phyloP scores from a whole-genome alignment of 2,329 filamentous ascomycete genomes.

The Ilyonectria robusta region DNA sequence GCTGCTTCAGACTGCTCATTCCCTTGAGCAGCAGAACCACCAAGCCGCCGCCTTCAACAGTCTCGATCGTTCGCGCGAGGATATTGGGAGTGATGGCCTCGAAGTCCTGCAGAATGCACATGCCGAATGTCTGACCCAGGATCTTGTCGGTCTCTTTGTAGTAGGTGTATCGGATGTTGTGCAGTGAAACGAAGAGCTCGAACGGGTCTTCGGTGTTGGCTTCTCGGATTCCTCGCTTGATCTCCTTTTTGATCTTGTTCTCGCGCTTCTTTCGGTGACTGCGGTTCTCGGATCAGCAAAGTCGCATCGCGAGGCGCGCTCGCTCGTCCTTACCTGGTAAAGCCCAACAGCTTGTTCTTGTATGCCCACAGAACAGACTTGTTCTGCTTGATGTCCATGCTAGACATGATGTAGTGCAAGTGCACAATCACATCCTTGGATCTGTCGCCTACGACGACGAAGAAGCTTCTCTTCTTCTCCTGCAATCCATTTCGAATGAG shows the following conservation, averaged over 20 bases:
- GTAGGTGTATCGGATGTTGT: constrained; percentile 98
- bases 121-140: constrained; percentile 96
- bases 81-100: constrained; percentile 98
- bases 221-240: constrained; percentile 94
- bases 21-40: constrained; percentile 93
- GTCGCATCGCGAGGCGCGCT: constrained; percentile 22
- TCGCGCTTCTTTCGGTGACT: constrained; percentile 98
- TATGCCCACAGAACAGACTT: constrained; percentile 99
- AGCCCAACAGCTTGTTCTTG: constrained; percentile 96
- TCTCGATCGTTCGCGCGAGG: constrained; percentile 94
- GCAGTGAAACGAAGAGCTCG: constrained; percentile 95
- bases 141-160: constrained; percentile 99
- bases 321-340: constrained; percentile 74
- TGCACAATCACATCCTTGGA: constrained; percentile 98
- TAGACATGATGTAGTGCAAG: constrained; percentile 91
- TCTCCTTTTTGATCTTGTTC: constrained; percentile 97
- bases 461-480: constrained; percentile 98
- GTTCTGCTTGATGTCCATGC: constrained; percentile 87
- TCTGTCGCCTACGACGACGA: constrained; percentile 92
- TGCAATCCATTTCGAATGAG: constrained; percentile 92
- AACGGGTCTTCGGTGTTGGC: constrained; percentile 95
- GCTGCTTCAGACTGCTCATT: constrained; percentile 96
- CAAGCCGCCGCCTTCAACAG: constrained; percentile 94
- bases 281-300: constrained; percentile 32
- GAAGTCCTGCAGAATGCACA: constrained; percentile 98